phyloP scores from a whole-genome alignment of 2,329 filamentous ascomycete genomes.

The Teratosphaeria pseudoeucalypti region DNA sequence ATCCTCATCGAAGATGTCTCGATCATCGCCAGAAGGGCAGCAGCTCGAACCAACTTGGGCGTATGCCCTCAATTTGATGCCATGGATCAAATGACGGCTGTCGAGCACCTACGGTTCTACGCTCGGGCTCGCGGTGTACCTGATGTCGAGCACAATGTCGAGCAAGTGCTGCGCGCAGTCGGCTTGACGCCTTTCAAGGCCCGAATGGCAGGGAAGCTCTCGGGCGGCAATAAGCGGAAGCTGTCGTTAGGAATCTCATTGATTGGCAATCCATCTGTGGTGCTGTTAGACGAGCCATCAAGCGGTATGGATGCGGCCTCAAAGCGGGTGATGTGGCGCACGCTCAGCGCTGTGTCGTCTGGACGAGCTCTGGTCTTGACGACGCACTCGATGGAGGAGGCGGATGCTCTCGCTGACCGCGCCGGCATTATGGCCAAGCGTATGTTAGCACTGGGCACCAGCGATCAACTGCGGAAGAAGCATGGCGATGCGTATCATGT shows the following conservation, averaged over 20 bases:
- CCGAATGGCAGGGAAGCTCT: conserved; percentile 69
- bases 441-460: conserved; percentile 77
- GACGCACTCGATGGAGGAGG: conserved; percentile 93
- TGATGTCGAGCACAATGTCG: conserved; percentile 66
- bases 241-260: conserved; percentile 78
- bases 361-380: conserved; percentile 80
- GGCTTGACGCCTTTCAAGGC: conserved; percentile 60
- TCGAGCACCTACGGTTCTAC: conserved; percentile 81
- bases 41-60: conserved; percentile 68
- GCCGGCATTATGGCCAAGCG: conserved; percentile 76
- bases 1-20: conserved; percentile 70
- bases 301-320: conserved; percentile 83
- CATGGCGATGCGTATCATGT: conserved; percentile 74
- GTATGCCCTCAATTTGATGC: conserved; percentile 72
- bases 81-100: conserved; percentile 81
- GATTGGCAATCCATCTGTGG: conserved; percentile 80
- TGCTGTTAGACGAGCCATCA: conserved; percentile 81
- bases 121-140: conserved; percentile 70
- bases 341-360: conserved; percentile 59
- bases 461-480: conserved; percentile 58
- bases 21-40: conserved; percentile 59
- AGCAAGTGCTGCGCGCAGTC: conserved; percentile 68
- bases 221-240: conserved; percentile 90
- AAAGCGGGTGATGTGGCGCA: conserved; percentile 89
- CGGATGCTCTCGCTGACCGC: conserved; percentile 72